Percentiles rank a stretch among this genome's conserved stretches.
Conservation (phyloP, 192 early-diverging fungal species). For the Geosiphon pyriformis region DNA sequence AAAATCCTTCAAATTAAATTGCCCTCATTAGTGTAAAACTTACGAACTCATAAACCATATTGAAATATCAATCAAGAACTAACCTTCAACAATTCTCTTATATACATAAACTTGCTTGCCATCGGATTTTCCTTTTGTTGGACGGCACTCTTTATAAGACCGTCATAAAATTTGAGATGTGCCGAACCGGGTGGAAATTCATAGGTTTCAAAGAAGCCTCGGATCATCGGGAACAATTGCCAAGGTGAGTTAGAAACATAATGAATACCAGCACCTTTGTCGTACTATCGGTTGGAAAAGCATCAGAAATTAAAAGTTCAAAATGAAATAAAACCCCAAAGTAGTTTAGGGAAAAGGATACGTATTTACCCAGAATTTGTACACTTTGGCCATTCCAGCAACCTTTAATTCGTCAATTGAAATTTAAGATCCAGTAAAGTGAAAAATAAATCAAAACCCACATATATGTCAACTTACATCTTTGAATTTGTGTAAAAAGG, state of each 20-base stretch:
- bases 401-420: conserved; percentile 42
- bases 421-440: too few species aligned
- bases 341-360: background rate
- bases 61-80: too few species aligned
- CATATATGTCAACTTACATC: conserved; percentile 22
- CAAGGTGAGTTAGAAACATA: conserved; percentile 90
- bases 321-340: background rate
- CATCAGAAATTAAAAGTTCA: background rate
- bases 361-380: conserved; percentile 48
- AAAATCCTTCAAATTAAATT: conserved; percentile 65
- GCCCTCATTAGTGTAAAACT: too few species aligned
- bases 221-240: conserved; percentile 77
- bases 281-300: conserved; percentile 1
- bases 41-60: too few species aligned
- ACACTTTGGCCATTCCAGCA: conserved; percentile 74
- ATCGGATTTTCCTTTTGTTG: conserved; percentile 24
- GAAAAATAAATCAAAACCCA: too few species aligned
- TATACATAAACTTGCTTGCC: conserved; percentile 28
- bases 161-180: conserved; percentile 52
- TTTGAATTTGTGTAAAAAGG: conserved; percentile 62
- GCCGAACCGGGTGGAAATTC: conserved; percentile 78
- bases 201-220: conserved; percentile 61
- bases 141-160: conserved; percentile 30
- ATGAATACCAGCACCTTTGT: conserved; percentile 61
- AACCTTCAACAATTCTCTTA: conserved; percentile 25